Base-by-base conservation (phyloP, 2,329 filamentous ascomycete species). In the Byssothecium circinans region DNA sequence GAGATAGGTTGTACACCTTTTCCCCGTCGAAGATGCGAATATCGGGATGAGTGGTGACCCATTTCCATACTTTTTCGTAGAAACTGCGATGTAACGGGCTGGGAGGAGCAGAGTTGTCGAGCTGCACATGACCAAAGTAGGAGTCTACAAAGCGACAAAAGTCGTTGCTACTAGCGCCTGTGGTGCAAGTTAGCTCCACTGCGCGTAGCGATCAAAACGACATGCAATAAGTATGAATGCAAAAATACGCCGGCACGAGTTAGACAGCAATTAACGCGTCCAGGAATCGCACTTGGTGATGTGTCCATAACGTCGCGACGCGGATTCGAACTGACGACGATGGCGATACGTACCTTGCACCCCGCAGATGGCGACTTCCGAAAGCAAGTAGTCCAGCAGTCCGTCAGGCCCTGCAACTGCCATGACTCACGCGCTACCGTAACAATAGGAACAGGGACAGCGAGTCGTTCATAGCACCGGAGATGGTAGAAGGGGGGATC, bases 361-460 rank as follows among this genome's bases (percentile, higher is more conserved):
- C 54, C 82, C 81, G 55, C 76, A 77, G 38, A 84, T 74, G 19
- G 82, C 82, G 64, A 85, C 78, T 66, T 83, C 78, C 50, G 78
- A 76, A 39, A 85, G 71, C 46, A 85, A 61, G 67, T 76, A 80
- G 61, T 83, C 76, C 52, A 85, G 74, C 54, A 86, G 68, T 41
- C 78, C 75, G 61, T 82, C 81, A 50, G 83, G 71, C 45, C 78
- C 78, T 49, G 56, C 54, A 53, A 64, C 57, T 66, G 69, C 69
- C n/a, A 29, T 54, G 7, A 20, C 29, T 30, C 47, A 46, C 49
- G 22, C 54, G 29, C 59, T 45, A 39, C 57, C 55, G 35, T 47
- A 34, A 32, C 20, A 19, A 22, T 41, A 40, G 41, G 25, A 41
- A 50, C 34, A 41, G 34, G 47, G 57, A 49, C 35, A 23, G 29